Evolutionary conservation across 225 moss, liverwort and hornwort species (phyloP), one percentile per base, ranked within the genome.

Genomic region (Thuidium tamariscinum): DNA sequence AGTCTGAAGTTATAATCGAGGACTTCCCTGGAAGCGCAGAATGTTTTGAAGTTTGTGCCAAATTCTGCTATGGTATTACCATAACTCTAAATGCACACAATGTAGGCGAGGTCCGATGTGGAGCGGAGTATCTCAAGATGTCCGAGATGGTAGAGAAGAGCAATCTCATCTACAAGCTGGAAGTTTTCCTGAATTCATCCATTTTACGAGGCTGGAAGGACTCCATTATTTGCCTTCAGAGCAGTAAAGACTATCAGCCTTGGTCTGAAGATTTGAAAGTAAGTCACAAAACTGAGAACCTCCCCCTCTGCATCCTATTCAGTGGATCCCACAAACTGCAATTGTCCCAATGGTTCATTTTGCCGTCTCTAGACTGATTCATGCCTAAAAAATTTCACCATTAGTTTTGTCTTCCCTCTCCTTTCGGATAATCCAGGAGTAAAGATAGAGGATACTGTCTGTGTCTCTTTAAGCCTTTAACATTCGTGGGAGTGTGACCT

Each of bases 241-340:
- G 89, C 92, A 91, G 92, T 82, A 96, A 94, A 87, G 83, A 83
- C 37, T 87, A 91, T 41, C 85, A 89, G 83, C 95, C 97, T 30
- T 97, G 93, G 96, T 88, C 94, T 67, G 97, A 97, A 88, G 97
- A 97, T 84, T 88, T 97, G 85, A 94, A 95, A 84, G 90, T 96
- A 25, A 87, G 89, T 59, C 44, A n/a, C 59, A 81, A 48, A 56
- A 88, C 37, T 86, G 27, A 62, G 44, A 76, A 69, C 52, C 62
- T 65, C 77, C 39, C 65, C 71, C 48, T 57, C 74, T 82, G 32
- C 21, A 16, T 82, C 46, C 82, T 14, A 54, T 65, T 65, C 49
- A 81, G 23, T 55, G 21, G 20, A 54, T 68, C 68, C 44, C 11
- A 25, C 55, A 71, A 59, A 71, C 34, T 71, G 59, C 26, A 83